Evolutionary conservation across 2,329 filamentous ascomycete genomes (phyloP), one percentile per base, ranked within the genome.

Genomic region (Aspergillus brunneoviolaceus): DNA sequence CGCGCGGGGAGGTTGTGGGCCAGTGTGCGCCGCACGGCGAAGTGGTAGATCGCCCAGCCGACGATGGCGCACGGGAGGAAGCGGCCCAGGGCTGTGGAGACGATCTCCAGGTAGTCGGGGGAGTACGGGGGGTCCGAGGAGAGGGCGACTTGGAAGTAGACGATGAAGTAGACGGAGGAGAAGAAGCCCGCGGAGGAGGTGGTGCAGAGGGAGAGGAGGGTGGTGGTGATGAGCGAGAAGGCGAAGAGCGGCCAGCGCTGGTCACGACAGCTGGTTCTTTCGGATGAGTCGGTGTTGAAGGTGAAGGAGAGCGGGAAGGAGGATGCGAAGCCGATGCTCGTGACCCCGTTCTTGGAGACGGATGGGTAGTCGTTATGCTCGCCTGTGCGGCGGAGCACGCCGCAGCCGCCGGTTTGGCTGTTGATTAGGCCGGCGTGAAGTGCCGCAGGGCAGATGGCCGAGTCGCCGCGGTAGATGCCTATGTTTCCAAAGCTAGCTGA

Each of bases 141-240:
- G 33, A 87, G 81, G 9, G 81, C 84, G 7, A 86, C 84, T 61
- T 87, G 84, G 66, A 85, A 84, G 77, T 85, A 87, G 16, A 86
- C 74, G 45, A 81, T 80, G 45, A 82, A 70, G 68, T 85, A 87
- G 29, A 81, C 76, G 14, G 81, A 81, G 51, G 76, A 75, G 71
- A 86, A 87, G 70, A 87, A 86, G 1, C 84, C 78, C 3, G 79
- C 74, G 1, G 85, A 80, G 0, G 82, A 83, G 0, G 81, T 82
- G 4, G 83, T 83, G 64, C 84, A 85, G n/a, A 87, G 72, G 2
- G 83, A 84, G 2, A 87, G 67, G 3, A 85, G 63, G 25, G 79
- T 76, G 1, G 84, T 85, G 63, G 84, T 83, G 49, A 81, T 72
- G 16, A 86, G 72, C 1, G 84, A 84, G 23, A 86, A 79, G 16